Evolutionary conservation across 1,284 basidiomycete genomes (phyloP).

Genomic region (Fomitopsis betulina): DNA sequence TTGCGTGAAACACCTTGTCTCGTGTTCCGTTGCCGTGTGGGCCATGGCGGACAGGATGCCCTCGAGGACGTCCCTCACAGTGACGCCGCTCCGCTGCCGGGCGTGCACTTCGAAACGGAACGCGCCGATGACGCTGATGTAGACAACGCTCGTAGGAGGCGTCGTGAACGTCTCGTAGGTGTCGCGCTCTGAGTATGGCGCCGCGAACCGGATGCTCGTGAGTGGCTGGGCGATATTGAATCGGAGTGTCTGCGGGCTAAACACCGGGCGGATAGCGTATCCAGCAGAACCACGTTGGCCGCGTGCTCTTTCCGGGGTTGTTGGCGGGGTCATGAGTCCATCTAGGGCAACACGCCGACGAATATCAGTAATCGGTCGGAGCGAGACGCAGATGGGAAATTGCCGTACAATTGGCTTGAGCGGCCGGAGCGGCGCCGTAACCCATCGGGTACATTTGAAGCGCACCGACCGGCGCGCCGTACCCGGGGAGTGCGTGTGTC

Average conservation of each 20-base stretch:
- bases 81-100: conserved; percentile 2
- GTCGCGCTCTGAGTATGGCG: not conserved
- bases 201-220: not conserved
- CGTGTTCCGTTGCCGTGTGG: not conserved
- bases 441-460: conserved; percentile 7
- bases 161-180: conserved; percentile 9
- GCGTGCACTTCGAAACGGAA: conserved; percentile 4
- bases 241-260: conserved; percentile 8
- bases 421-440: not conserved
- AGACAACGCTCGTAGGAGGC: conserved; percentile 5
- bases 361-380: not conserved
- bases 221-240: conserved; percentile 9
- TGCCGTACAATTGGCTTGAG: not conserved
- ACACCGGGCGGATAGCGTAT: conserved; percentile 11
- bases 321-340: conserved; percentile 25
- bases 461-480: not conserved
- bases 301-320: conserved; percentile 15
- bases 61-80: conserved; percentile 13
- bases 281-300: conserved; percentile 1
- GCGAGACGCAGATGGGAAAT: not conserved
- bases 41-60: conserved; percentile 6
- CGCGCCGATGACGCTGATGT: conserved; percentile 13
- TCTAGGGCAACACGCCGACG: conserved; percentile 10
- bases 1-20: not conserved
- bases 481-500: not conserved